Conservation (phyloP, 2,329 filamentous ascomycete genomes). For the Penicillium sp. region DNA sequence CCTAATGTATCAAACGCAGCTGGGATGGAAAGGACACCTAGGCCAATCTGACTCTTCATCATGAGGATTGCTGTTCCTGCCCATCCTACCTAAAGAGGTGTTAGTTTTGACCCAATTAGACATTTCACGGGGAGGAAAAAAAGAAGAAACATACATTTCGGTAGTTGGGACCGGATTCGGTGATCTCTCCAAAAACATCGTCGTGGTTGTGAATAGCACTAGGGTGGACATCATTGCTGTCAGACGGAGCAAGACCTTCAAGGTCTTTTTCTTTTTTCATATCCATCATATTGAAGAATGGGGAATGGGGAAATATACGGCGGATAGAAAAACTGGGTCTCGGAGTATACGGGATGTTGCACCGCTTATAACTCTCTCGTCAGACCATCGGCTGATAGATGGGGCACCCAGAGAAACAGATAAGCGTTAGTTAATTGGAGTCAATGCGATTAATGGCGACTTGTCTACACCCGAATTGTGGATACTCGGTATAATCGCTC, state of each 20-base stretch:
- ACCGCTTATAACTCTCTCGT: neutral
- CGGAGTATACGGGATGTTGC: neutral
- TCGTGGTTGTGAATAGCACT: slow-evolving; percentile 17
- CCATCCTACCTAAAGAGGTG: slow-evolving; percentile 41
- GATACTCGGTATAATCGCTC: neutral
- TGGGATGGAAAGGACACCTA: slow-evolving; percentile 53
- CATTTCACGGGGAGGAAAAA: neutral
- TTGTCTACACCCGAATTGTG: neutral
- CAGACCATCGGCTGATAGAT: neutral
- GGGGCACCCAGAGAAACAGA: neutral
- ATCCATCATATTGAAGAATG: neutral
- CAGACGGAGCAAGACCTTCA: neutral
- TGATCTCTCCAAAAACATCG: slow-evolving; percentile 41
- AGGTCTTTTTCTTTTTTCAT: slow-evolving; percentile 6
- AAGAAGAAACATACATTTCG: slow-evolving; percentile 24
- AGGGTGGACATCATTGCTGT: neutral
- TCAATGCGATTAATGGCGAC: neutral
- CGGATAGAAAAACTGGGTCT: neutral
- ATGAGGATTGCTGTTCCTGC: slow-evolving; percentile 46
- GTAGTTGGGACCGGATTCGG: slow-evolving; percentile 33
- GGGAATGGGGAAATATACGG: neutral
- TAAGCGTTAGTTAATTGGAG: neutral
- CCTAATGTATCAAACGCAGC: slow-evolving; percentile 48
- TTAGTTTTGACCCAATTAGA: neutral
- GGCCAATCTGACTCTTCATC: slow-evolving; percentile 50